phyloP scores from a whole-genome alignment of 2,329 filamentous ascomycete genomes.

The Neonectria neomacrospora region DNA sequence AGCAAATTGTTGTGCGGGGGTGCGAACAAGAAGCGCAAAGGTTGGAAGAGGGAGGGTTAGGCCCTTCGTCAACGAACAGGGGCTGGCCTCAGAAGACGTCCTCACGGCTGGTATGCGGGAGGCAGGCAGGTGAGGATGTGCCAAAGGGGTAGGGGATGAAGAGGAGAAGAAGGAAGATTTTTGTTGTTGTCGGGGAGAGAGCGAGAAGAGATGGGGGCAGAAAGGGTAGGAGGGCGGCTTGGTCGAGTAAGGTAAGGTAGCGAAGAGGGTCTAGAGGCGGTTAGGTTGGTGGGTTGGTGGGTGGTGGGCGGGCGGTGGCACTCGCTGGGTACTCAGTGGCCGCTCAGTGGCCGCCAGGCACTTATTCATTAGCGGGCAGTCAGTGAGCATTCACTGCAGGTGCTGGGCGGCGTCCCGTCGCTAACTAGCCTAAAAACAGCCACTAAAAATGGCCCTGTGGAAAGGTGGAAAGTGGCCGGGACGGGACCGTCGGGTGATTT shows the following conservation, averaged over 20 bases:
- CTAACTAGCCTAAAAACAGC: slow-evolving; percentile 17
- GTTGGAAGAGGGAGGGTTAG: slow-evolving; percentile 17
- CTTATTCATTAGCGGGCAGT: not conserved
- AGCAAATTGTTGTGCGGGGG: slow-evolving; percentile 47
- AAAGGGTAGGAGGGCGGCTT: slow-evolving; percentile 15
- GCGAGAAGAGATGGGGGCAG: slow-evolving; percentile 37
- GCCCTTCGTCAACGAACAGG: slow-evolving; percentile 31
- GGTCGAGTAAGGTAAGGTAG: slow-evolving; percentile 22
- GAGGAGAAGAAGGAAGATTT: slow-evolving; percentile 37
- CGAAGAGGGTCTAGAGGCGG: slow-evolving; percentile 39
- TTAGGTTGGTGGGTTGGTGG: slow-evolving; percentile 1
- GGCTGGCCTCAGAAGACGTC: slow-evolving; percentile 21
- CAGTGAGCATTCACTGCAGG: slow-evolving; percentile 1
- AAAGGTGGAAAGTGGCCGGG: slow-evolving; percentile 33
- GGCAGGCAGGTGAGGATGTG: slow-evolving; percentile 25
- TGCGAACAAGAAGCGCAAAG: slow-evolving; percentile 36
- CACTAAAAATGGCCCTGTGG: slow-evolving; percentile 40
- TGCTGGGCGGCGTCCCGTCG: not conserved
- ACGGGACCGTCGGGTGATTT: slow-evolving; percentile 33
- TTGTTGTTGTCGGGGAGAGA: slow-evolving; percentile 43
- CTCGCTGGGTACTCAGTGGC: not conserved
- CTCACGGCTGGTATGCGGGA: slow-evolving; percentile 30
- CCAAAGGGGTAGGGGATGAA: slow-evolving; percentile 31
- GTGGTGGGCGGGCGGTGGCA: not conserved
- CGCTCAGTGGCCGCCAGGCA: not conserved